Evolutionary conservation across 2,329 filamentous ascomycete genomes (phyloP).

Genomic region (Dothideomycetidae sp.): DNA sequence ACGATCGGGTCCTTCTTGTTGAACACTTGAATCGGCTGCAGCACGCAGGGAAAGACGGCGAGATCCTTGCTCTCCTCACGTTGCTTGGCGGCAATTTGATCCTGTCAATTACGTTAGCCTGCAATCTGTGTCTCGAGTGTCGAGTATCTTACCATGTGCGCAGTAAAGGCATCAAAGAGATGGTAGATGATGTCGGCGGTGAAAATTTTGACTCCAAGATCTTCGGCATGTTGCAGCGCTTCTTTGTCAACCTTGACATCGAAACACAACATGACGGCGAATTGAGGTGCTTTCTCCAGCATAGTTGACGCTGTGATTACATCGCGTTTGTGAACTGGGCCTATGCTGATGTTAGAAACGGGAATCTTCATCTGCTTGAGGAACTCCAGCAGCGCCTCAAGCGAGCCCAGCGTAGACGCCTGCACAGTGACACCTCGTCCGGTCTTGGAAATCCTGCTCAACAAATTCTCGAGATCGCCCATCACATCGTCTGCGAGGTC

Average conservation of each 20-base stretch:
- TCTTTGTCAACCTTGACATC: slow-evolving; percentile 99
- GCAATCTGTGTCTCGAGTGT: too few species aligned
- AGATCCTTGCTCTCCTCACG: slow-evolving; percentile 93
- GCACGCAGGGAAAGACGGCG: slow-evolving; percentile 92
- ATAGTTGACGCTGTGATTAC: slow-evolving; percentile 89
- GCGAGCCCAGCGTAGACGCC: slow-evolving; percentile 89
- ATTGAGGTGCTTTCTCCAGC: slow-evolving; percentile 89
- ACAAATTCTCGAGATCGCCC: slow-evolving; percentile 78
- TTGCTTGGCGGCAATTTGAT: slow-evolving; percentile 69
- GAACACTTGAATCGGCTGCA: slow-evolving; percentile 83
- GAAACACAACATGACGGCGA: slow-evolving; percentile 98
- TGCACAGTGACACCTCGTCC: slow-evolving; percentile 94
- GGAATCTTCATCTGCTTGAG: slow-evolving; percentile 92
- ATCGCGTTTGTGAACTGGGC: slow-evolving; percentile 94
- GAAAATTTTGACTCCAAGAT: slow-evolving; percentile 94
- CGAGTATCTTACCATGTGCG: slow-evolving; percentile 60
- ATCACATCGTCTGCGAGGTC: slow-evolving; percentile 95
- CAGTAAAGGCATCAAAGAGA: slow-evolving; percentile 89
- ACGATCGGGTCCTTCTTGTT: slow-evolving; percentile 97
- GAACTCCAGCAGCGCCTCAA: slow-evolving; percentile 94
- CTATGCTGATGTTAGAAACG: slow-evolving; percentile 92
- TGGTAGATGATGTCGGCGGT: slow-evolving; percentile 99
- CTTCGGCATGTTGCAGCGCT: slow-evolving; percentile 76
- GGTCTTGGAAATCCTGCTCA: slow-evolving; percentile 81
- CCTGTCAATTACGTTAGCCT: too few species aligned